Conservation (phyloP, 306 rosid species). For the Dicorynia guianensis region DNA sequence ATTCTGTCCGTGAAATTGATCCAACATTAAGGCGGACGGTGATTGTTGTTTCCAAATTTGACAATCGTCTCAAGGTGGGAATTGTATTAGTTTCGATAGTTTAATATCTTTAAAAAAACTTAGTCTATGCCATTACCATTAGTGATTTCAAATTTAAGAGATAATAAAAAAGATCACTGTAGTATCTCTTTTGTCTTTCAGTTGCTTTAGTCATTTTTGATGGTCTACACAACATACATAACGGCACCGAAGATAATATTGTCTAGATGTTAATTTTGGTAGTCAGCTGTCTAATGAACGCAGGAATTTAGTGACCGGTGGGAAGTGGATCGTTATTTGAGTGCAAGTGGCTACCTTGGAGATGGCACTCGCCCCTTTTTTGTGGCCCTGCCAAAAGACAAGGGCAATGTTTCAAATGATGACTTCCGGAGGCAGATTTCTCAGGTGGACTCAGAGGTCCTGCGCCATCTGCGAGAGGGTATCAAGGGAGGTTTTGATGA, state of each 20-base stretch:
- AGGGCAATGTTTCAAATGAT: slow-evolving; percentile 81
- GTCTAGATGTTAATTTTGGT: slow-evolving; percentile 31
- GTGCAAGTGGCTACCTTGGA: slow-evolving; percentile 96
- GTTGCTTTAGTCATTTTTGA: not conserved
- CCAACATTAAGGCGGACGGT: slow-evolving; percentile 80
- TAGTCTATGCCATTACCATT: not conserved
- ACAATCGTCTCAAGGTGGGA: slow-evolving; percentile 93
- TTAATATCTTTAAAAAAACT: not conserved
- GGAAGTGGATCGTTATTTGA: slow-evolving; percentile 98
- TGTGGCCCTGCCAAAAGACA: slow-evolving; percentile 92
- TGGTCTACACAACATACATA: not conserved
- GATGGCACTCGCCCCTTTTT: slow-evolving; percentile 78
- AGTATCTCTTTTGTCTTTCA: too few relatives aligned
- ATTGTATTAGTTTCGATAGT: not conserved
- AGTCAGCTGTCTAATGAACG: slow-evolving; percentile 32
- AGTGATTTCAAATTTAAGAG: too few relatives aligned
- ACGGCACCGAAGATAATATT: not conserved
- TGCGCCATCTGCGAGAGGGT: slow-evolving; percentile 81
- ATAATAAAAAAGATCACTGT: not conserved
- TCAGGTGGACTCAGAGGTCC: slow-evolving; percentile 84
- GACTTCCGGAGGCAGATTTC: slow-evolving; percentile 91
- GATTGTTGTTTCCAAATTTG: slow-evolving; percentile 94
- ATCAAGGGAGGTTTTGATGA: slow-evolving; percentile 92
- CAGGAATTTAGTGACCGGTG: slow-evolving; percentile 94
- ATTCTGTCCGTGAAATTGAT: slow-evolving; percentile 87